Base-by-base conservation (phyloP, 495 filamentous ascomycete species). In the Neurospora terricola region DNA sequence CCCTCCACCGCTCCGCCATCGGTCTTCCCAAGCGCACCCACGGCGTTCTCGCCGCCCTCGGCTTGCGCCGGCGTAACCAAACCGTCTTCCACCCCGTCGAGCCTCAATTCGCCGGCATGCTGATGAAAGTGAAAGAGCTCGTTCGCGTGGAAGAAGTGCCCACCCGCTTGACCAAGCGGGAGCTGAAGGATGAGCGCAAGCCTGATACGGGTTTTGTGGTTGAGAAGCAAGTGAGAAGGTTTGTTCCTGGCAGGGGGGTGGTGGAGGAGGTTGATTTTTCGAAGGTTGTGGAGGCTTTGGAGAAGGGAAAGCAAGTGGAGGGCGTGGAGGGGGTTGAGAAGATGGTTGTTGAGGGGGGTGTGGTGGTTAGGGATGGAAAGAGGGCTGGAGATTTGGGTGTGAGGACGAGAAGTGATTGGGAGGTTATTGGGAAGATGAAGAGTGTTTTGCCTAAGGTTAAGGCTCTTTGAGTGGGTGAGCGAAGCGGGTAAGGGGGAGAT, bases 71-170 rank as follows among this genome's bases (percentile, higher is more conserved):
- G 80, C 91, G 96, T 76, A 91, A 91, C 87, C 88, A 87, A 74
- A 95, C 92, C 73, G 96, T 98, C 76, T 99, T 97, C 87, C 91
- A 97, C 80, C 91, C 92, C 39, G 96, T 97, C 72, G 88, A 89
- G 37, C 87, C 89, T 21, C 90, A 94, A 74, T 88, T 92, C 71
- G 96, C 96, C 5, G 96, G 96, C 82, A 94, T 97, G 84, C 96
- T 99, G 82, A 92, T 98, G 89, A 93, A 92, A 81, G 94, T 99
- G 69, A 99, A 99, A 83, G 96, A 99, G 82, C 86, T 99, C 72
- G 91, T 99, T 7, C 86, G 88, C 14, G 95, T 99, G 34, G 83
- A 89, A 45, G 96, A 98, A 82, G 94, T 97, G 45, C 92, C 92
- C 18, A 77, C 80, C 71, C 78, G 88, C n/a, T 80, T 94, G 79